Evolutionary conservation across 257 asterid genomes (phyloP).

Genomic region (Paraleonurus japonicus): DNA sequence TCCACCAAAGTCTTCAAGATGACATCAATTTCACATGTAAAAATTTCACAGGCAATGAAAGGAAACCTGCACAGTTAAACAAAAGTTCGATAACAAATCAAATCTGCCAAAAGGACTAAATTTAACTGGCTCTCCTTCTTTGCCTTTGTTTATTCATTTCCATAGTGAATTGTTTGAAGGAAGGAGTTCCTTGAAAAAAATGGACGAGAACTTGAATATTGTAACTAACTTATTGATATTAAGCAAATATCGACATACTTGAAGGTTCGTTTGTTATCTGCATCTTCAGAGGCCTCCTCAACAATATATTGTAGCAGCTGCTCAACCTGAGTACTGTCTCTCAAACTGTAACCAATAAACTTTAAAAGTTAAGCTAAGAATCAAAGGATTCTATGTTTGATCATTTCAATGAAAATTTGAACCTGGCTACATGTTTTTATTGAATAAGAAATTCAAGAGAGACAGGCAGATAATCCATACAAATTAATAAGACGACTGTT

Average conservation of each 20-base stretch:
- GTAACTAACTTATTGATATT: background rate
- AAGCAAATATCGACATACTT: conserved; percentile 53
- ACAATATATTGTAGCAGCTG: conserved; percentile 78
- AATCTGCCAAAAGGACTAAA: conserved; percentile 13
- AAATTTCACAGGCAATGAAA: conserved; percentile 91
- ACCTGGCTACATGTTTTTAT: conserved; percentile 4
- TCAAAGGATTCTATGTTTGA: conserved; percentile 13
- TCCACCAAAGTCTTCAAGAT: conserved; percentile 94
- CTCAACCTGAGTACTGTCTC: conserved; percentile 89
- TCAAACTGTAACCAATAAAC: conserved; percentile 59
- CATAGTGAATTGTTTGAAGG: background rate
- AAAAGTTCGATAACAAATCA: conserved; percentile 21
- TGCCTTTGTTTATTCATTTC: conserved; percentile 5
- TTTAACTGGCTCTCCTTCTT: background rate
- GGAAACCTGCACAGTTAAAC: conserved; percentile 69
- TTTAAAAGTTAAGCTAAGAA: conserved; percentile 15
- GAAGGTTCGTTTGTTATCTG: conserved; percentile 79
- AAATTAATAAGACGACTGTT: conserved; percentile 96
- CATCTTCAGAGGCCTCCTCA: conserved; percentile 86
- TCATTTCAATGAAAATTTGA: conserved; percentile 10
- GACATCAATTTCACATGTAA: conserved; percentile 96
- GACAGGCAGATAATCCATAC: conserved; percentile 42
- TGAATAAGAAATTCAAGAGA: conserved; percentile 16
- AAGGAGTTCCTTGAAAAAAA: background rate
- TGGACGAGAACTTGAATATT: background rate